Evolutionary conservation across 164 flowering plant species (phyloP), one percentile per base, ranked within the genome.

Genomic region (Annona cherimola): DNA sequence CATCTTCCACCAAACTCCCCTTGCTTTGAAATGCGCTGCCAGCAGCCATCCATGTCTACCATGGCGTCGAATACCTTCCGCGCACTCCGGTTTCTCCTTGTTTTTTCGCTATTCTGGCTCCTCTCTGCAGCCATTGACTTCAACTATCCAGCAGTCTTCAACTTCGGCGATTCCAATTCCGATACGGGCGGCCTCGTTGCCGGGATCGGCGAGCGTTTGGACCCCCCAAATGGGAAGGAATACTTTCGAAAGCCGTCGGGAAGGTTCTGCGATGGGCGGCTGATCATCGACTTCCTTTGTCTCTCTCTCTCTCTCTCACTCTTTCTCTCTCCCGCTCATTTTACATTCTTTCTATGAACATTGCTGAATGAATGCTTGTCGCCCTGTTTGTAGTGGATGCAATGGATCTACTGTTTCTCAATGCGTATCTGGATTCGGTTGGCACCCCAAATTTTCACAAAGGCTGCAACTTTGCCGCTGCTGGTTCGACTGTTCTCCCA

Each of bases 401-500:
- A 44, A 87, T 91, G 87, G 89, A 90, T 66, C 66, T 89, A 43
- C 97, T 96, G 44, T 87, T 88, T 73, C 77, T 96, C 67, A 90
- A 91, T 77, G 80, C 98, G 0, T 96, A 96, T 76, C 73, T 96
- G 88, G 99, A 96, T 41, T 84, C 99, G 7, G 35, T 93, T 40
- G 93, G 89, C 7, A 55, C 80, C 8, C 98, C 98, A 8, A 83
- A 35, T 74, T 96, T 91, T 79, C 76, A 62, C 67, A 85, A 76
- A 73, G 99, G 99, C 5, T 84, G 98, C 80, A 91, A 96, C 61
- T 96, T 91, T 84, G 99, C 99, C 39, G 90, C 87, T 20, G 97
- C 98, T 45, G 98, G 90, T 0, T 87, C 97, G 3, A 91, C 92
- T 18, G 80, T 90, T 42, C 93, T 80, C 68, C 96, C 94, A 19